Evolutionary conservation across 2,329 filamentous ascomycete species (phyloP), one percentile per base, ranked within the genome.

Genomic region (Alternaria incomplexa): DNA sequence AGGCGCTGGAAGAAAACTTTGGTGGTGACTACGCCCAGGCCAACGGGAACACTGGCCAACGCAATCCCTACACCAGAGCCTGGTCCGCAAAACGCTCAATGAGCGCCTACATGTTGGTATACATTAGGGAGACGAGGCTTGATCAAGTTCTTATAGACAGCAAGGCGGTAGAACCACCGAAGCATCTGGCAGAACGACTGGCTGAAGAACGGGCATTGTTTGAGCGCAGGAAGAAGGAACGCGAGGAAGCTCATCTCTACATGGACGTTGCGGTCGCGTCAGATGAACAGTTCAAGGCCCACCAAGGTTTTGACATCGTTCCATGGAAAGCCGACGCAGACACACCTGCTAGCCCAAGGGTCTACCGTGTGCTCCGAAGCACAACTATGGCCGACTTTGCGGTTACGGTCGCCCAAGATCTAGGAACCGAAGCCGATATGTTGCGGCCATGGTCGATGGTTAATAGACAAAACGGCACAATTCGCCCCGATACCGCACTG

Each of bases 101-200:
- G 86, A 99, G 94, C 79, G 96, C 96, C 6, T 99, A 99, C 84
- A 99, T 99, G 96, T 82, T 99, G 84, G 96, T 99, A 2, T 99
- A 99, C 77, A 93, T 99, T 68, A 90, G 96, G 48, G 92, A 97
- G 78, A 91, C 90, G 55, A 88, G 90, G 60, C 81, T 97, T n/a
- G 92, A 97, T 74, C 86, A 92, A 68, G 90, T 98, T 51, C 85
- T 99, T 56, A 88, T 90, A 45, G 88, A 90, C 0, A 91, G 96
- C 40, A 86, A 87, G n/a, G 86, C 91, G 67, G 87, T 91, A 3
- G 91, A 97, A 73, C 92, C 93, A 15, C 96, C 96, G 3, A 78
- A 85, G 56, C 94, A 97, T 82, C 88, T 98, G 55, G 90, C 93
- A 74, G 85, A 86, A 70, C 89, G 89, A 64, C 87, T 98, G 50